phyloP scores from a whole-genome alignment of 257 asterid genomes.

The Salvia hispanica region DNA sequence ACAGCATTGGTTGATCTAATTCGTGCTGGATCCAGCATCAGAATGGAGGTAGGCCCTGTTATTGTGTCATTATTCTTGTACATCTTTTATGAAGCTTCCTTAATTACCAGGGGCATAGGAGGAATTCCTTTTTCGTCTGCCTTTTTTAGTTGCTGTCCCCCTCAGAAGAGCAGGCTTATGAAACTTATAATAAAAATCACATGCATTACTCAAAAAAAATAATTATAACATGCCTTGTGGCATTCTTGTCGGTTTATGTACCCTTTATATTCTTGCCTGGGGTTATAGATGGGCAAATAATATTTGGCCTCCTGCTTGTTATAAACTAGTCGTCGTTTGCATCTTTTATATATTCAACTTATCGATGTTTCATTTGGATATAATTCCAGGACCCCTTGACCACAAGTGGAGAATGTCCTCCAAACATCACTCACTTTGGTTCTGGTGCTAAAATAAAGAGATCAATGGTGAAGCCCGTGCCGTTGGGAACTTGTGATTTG shows the following conservation, averaged over 20 bases:
- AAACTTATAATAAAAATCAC: no score
- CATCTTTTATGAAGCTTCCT: background rate
- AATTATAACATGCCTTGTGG: background rate
- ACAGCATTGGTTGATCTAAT: conserved; percentile 76
- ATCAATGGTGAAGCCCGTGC: conserved; percentile 52
- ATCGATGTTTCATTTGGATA: conserved; percentile 8
- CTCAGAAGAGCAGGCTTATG: no score
- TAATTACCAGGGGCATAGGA: background rate
- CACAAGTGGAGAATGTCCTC: conserved; percentile 41
- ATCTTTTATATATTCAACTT: conserved; percentile 22
- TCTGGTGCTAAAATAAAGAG: conserved; percentile 91
- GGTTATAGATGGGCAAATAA: conserved; percentile 4
- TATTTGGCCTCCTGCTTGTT: conserved; percentile 22
- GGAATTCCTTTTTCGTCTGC: background rate
- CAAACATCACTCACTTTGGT: conserved; percentile 42
- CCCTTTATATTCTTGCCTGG: conserved; percentile 9
- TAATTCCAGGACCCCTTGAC: conserved; percentile 58
- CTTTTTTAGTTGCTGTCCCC: no score
- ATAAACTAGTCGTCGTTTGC: conserved; percentile 11
- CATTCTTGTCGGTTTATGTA: conserved; percentile 5
- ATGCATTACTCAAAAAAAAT: background rate
- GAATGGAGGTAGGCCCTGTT: conserved; percentile 69
- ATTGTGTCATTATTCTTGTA: conserved; percentile 8
- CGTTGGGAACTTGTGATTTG: conserved; percentile 40
- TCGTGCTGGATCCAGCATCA: conserved; percentile 70